Evolutionary conservation across 805 yeast species (phyloP), one percentile per base, ranked within the genome.

Genomic region (Limtongozyma cylindracea): DNA sequence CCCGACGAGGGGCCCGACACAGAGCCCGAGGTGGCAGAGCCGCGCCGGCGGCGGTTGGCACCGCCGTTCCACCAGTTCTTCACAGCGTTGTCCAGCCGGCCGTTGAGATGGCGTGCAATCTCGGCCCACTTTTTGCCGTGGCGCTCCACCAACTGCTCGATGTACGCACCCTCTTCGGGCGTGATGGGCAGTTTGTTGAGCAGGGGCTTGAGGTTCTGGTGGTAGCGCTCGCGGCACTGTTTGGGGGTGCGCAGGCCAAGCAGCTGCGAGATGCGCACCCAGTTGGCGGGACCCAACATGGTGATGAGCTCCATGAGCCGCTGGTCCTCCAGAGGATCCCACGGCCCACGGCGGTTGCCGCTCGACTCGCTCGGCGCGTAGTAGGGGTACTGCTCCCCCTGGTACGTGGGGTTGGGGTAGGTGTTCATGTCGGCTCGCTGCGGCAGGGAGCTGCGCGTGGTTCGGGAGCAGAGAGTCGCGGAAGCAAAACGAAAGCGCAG

Each of bases 21-120:
- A n/a, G n/a, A n/a, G n/a, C n/a, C n/a, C n/a, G n/a, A n/a, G n/a
- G n/a, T n/a, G n/a, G n/a, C n/a, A n/a, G 36, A 34, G 6, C 51
- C 50, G 30, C 78, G 49, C 34, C 88, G 58, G 28, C 92, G 51
- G 27, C 91, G 54, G 39, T 74, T 77, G 9, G 91, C 84, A 6
- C 92, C 91, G 4, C 93, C 91, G 38, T 77, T 77, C 93, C 93
- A 78, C 93, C 93, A 80, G 45, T 80, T 80, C 39, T 77, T 77
- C 34, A 77, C 76, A 11, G 91, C 80, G 41, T 77, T 78, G 42
- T 78, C 94, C n/a, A 72, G 59, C 23, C 94, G 52, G 2, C 93
- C 92, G 29, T 73, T 70, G 26, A 78, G 47, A 42, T 77, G 91
- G 23, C 92, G 58, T 10, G 92, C 77, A 20, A 78, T 80, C 37